Percentiles rank a stretch among this genome's conserved stretches.
phyloP scores from a whole-genome alignment of 192 early-diverging fungal species.

The Backusella sp. region DNA sequence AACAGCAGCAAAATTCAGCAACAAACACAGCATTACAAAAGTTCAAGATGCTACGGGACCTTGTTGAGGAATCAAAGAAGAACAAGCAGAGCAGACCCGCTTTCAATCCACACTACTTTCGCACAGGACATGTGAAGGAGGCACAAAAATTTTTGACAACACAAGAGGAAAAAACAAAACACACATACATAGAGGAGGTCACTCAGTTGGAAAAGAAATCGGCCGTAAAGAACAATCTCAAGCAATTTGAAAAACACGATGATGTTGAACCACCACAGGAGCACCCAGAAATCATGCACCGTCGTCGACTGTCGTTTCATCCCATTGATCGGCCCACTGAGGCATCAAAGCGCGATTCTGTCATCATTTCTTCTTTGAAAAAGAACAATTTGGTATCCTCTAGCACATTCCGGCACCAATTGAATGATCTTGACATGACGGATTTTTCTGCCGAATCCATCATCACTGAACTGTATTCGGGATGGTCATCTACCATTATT shows the following conservation, averaged over 20 bases:
- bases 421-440: not conserved
- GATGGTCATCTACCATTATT: not conserved
- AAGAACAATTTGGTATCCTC: slow-evolving; percentile 19
- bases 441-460: not conserved
- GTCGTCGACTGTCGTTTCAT: not conserved
- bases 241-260: slow-evolving; percentile 5
- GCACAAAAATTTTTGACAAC: slow-evolving; percentile 14
- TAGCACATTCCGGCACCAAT: slow-evolving; percentile 10
- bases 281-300: not conserved
- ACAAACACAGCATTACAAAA: slow-evolving; percentile 18
- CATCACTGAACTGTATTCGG: not conserved
- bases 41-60: slow-evolving; percentile 17
- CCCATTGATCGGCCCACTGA: not conserved
- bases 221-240: slow-evolving; percentile 28
- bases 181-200: slow-evolving; percentile 15
- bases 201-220: slow-evolving; percentile 15
- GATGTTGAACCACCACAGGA: not conserved
- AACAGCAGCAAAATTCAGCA: not conserved
- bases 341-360: slow-evolving; percentile 14
- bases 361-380: slow-evolving; percentile 14
- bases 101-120: slow-evolving; percentile 6
- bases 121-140: slow-evolving; percentile 9
- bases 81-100: not conserved
- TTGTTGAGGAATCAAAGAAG: slow-evolving; percentile 10
- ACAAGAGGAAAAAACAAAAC: not conserved